Evolutionary conservation across 805 yeast genomes (phyloP), one percentile per base, ranked within the genome.

Genomic region (Nakazawaea holstii): DNA sequence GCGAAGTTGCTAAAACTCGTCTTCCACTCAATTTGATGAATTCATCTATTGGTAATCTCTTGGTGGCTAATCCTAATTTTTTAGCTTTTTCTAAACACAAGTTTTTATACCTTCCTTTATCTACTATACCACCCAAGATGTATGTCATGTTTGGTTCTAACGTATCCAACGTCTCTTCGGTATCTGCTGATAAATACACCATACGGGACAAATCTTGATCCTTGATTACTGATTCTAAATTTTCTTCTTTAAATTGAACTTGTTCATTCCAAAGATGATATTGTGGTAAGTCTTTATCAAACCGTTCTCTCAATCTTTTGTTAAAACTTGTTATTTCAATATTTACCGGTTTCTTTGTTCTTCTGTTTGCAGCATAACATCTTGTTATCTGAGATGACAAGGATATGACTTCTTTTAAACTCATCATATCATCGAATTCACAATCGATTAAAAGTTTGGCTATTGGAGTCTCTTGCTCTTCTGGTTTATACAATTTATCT

Each of bases 111-210:
- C 98, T 77, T 50, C 95, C 95, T 63, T 92, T 92, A 63, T 92
- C 99, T 2, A 92, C 98, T 48, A 92, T 92, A 0, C 98, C 99
- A 8, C 99, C 99, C 43, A 92, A 81, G 38, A 92, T 79, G 56
- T 92, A 92, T 0, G 95, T 87, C 60, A 74, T 70, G 2, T 84
- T 87, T 5, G 80, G 78, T 51, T 83, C 80, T 46, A 92, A 68
- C 26, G 70, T 77, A 9, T 75, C 79, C 32, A 94, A 57, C 20
- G 72, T 78, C 7, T 84, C 85, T 8, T 82, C 86, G 0, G 97
- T 84, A 57, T 92, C 99, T 0, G 97, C 95, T 0, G 95, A 83
- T 33, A 92, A 67, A 58, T 94, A 92, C 0, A 88, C 74, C 36
- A 68, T 70, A 33, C 76, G 74, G 1, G 67, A 55, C 39, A 67